Base-by-base conservation (phyloP, 257 asterid species). In the Solanum clarkiae region DNA sequence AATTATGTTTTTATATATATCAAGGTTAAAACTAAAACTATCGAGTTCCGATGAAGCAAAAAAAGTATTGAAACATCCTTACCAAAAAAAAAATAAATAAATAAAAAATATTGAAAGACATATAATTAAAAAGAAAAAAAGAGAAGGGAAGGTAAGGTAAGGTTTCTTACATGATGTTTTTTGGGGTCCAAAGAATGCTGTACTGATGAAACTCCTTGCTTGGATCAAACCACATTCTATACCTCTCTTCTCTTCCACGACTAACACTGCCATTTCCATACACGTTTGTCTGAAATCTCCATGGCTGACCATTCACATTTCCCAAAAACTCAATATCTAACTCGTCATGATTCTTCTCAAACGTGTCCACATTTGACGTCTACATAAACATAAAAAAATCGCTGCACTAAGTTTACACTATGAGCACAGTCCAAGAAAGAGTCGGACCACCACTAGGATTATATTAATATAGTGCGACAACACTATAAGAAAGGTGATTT, bases 211-310 rank as follows among this genome's bases (percentile, higher is more conserved):
- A 88, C 69, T 87, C 95, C 29, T 80, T 91, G 89, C 91, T 91
- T 5, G 99, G 98, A 81, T 96, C 99, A 80, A 93, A 96, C 99
- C 99, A 96, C 85, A 96, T 59, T 22, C 93, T 87, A 85, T 94
- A 96, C 86, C 99, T 88, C 91, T 96, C 99, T 88, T 96, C 99
- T 83, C 98, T 91, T 6, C 99, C 99, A 1, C 98, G 94, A 0
- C 95, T 91, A 18, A 92, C 88, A 69, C 99, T 96, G 60, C 99
- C 98, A 70, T 92, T 93, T 1, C 99, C 98, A 18, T 96, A 96
- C 93, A 94, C 54, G 85, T 96, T 96, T 1, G 98, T 95, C 69
- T 96, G 99, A 82, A 95, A 95, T 83, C 98, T 92, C 99, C 98
- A 96, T 49, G 98, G 94, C 40, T 89, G 89, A 16, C 97, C 98